These are phyloP conservation scores for Chlorokybus atmophyticus DNA, from an alignment of 139 green algal species.

Conservation along the genomic window DNA sequence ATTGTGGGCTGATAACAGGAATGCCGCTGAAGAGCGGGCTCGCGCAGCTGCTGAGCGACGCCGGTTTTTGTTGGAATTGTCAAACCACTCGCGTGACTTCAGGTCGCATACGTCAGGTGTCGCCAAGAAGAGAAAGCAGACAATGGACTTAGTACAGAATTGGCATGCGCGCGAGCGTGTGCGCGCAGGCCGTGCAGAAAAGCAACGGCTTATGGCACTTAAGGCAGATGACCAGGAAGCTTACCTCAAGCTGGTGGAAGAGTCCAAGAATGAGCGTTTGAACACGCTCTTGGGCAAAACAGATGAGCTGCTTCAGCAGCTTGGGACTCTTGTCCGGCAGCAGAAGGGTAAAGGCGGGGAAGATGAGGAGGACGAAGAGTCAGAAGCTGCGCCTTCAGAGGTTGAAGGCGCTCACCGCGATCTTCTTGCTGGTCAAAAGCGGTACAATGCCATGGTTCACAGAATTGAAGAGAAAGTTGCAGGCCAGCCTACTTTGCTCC, in stretches of 20 bases:
- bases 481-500: neutral
- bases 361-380: slow-evolving; percentile 10
- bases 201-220: slow-evolving; percentile 38
- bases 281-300: slow-evolving; percentile 56
- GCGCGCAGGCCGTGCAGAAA: slow-evolving; percentile 17
- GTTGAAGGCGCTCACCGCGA: slow-evolving; percentile 4
- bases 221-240: slow-evolving; percentile 53
- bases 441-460: slow-evolving; percentile 23
- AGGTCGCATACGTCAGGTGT: neutral
- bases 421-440: slow-evolving; percentile 17
- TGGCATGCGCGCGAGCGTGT: slow-evolving; percentile 18
- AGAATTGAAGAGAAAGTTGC: slow-evolving; percentile 27
- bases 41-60: neutral
- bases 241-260: slow-evolving; percentile 53
- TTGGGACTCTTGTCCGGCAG: slow-evolving; percentile 44
- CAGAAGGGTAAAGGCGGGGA: slow-evolving; percentile 11
- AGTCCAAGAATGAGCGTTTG: slow-evolving; percentile 33
- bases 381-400: neutral
- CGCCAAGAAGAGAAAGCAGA: slow-evolving; percentile 15
- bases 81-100: slow-evolving; percentile 8
- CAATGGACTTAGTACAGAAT: slow-evolving; percentile 15
- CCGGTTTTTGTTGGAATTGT: slow-evolving; percentile 25
- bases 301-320: slow-evolving; percentile 81
- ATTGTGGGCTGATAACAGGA: neutral
- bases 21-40: neutral